Conservation (phyloP, 495 filamentous ascomycete species). For the Penicillium coffeae region DNA sequence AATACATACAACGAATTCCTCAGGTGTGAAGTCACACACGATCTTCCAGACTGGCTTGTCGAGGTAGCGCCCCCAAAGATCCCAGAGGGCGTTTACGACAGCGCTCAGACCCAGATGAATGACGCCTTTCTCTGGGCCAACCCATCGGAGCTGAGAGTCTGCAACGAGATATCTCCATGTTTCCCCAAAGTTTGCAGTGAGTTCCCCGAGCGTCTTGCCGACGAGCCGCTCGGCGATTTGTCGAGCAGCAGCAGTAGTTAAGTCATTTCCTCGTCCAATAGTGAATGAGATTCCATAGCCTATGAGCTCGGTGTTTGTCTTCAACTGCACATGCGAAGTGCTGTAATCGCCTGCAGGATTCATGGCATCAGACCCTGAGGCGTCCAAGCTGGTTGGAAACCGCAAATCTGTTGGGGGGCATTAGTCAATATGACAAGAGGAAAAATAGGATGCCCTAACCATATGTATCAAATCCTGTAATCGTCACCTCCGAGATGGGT, state of each 20-base stretch:
- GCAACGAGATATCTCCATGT: constrained; percentile 76
- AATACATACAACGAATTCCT: constrained; percentile 76
- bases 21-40: constrained; percentile 76
- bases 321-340: constrained; percentile 69
- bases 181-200: constrained; percentile 65
- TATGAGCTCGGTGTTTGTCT: constrained; percentile 58
- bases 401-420: no score
- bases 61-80: constrained; percentile 80
- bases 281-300: constrained; percentile 85
- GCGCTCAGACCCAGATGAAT: constrained; percentile 84
- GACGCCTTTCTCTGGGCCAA: constrained; percentile 85
- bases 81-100: constrained; percentile 85
- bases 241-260: constrained; percentile 68
- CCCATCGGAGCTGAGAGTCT: constrained; percentile 80
- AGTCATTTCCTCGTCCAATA: constrained; percentile 79
- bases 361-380: constrained; percentile 83
- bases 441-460: no score
- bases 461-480: no score
- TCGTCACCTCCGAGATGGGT: no score
- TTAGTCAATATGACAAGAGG: no score
- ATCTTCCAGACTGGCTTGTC: constrained; percentile 82
- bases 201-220: constrained; percentile 56
- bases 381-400: constrained; percentile 71
- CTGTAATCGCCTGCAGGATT: constrained; percentile 78
- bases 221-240: constrained; percentile 60